Conservation (phyloP, 768 basidiomycete species). For the Cystobasidium ongulense region DNA sequence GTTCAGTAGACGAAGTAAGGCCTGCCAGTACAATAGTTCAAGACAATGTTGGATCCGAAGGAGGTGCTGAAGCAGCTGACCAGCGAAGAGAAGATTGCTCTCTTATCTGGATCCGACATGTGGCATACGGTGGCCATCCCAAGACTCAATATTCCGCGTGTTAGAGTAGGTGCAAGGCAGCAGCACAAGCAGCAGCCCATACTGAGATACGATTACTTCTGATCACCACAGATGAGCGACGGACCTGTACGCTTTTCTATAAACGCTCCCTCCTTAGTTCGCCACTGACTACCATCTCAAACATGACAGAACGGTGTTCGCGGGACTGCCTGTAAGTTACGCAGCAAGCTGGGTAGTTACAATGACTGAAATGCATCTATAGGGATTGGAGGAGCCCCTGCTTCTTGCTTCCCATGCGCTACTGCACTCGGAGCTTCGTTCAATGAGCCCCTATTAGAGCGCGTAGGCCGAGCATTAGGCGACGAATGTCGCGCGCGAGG, state of each 20-base stretch:
- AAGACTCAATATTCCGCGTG: slow-evolving; percentile 22
- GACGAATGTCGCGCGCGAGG: slow-evolving; percentile 55
- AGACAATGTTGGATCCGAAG: slow-evolving; percentile 28
- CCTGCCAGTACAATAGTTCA: not conserved
- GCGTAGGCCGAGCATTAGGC: slow-evolving; percentile 53
- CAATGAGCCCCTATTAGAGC: slow-evolving; percentile 51
- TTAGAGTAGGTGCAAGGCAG: slow-evolving; percentile 28
- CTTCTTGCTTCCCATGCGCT: slow-evolving; percentile 55
- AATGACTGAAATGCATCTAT: not conserved
- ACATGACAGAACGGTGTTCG: slow-evolving; percentile 34
- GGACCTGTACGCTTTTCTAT: slow-evolving; percentile 2
- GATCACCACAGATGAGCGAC: not conserved
- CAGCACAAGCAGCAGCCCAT: no score
- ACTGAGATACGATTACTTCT: not conserved
- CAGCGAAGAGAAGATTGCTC: slow-evolving; percentile 31
- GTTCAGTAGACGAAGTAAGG: no score
- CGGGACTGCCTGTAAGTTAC: slow-evolving; percentile 33
- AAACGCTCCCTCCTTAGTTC: not conserved
- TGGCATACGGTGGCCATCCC: slow-evolving; percentile 33
- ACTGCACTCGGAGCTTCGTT: slow-evolving; percentile 57
- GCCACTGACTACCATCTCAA: not conserved
- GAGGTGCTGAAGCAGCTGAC: slow-evolving; percentile 30
- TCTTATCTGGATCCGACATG: slow-evolving; percentile 35
- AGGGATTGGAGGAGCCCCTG: not conserved
- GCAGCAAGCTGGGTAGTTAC: not conserved